Base-by-base conservation (phyloP, 2,329 filamentous ascomycete genomes). In the Aureobasidium sp. region DNA sequence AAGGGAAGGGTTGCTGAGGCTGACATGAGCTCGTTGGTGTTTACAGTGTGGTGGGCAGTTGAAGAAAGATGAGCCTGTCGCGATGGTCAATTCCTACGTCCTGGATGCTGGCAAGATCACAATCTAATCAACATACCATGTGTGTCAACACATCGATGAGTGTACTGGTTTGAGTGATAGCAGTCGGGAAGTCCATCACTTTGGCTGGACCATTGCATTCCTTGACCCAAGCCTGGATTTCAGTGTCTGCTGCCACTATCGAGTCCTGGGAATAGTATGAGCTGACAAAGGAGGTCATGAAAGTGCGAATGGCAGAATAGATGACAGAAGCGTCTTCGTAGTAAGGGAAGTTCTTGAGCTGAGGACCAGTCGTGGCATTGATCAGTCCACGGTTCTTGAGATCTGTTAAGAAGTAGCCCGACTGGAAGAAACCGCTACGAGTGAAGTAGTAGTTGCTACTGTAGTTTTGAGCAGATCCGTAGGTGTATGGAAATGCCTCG, bases 311-410 rank as follows among this genome's bases (percentile, higher is more conserved):
- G 3, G 52, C 39, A 5, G 15, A 29, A 12, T 56, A 34, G 10
- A 56, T 56, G 5, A 44, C 39, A 10, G 52, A 56, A 56, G 52
- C 52, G n/a, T 56, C 52, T 13, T 56, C 52, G 27, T 56, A 56
- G n/a, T 32, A 56, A 1, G 52, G 52, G 36, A 56, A 44, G 5
- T 41, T 7, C 39, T 56, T 56, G 37, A 56, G 52, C 26, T n/a
- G 26, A 1, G 52, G 52, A 4, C 52, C 52, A 7, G 13, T 7
- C 13, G 15, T 56, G 10, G 27, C 5, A 9, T 56, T 56, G 9
- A 56, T 34, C 39, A 56, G 34, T 24, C 52, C 52, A 17, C 52
- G 52, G 17, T 56, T 56, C 6, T 20, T 44, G 9, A 56, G n/a
- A 29, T 56, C 37, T 1, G 17, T 56, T 9, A 56, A n/a, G 29